Base-by-base conservation (phyloP, 306 rosid species). In the Mimosa pudica region DNA sequence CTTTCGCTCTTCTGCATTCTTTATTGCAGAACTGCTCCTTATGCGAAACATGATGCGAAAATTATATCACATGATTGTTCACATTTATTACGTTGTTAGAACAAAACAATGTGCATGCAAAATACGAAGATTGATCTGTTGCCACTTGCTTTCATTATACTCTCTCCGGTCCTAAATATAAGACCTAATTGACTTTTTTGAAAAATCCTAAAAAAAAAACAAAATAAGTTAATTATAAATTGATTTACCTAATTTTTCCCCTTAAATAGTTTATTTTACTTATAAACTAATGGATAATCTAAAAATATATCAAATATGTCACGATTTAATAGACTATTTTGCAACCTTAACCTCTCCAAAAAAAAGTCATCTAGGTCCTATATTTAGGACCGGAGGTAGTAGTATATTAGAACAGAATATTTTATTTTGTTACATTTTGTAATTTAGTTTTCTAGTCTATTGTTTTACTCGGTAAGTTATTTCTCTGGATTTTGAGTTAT, bases 331-430 rank as follows among this genome's bases (percentile, higher is more conserved):
- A n/a, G n/a, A n/a, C n/a, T n/a, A n/a, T n/a, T n/a, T n/a, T n/a
- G n/a, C n/a, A n/a, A n/a, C n/a, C n/a, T n/a, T n/a, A n/a, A n/a
- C n/a, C n/a, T n/a, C n/a, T n/a, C n/a, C n/a, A n/a, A n/a, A n/a
- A n/a, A n/a, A n/a, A n/a, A n/a, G n/a, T n/a, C n/a, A n/a, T n/a
- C n/a, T n/a, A n/a, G n/a, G n/a, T n/a, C n/a, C n/a, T n/a, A n/a
- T n/a, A n/a, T n/a, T n/a, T n/a, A n/a, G n/a, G n/a, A n/a, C n/a
- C n/a, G n/a, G n/a, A n/a, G n/a, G n/a, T n/a, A n/a, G n/a, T n/a
- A 14, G 32, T 76, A 41, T 54, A 12, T 78, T 63, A 45, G 71
- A 63, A 72, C 76, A 62, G 61, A 62, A 62, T 61, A 63, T 20
- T 35, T 60, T 30, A 61, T 61, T 61, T 30, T 13, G 7, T 30